Evolutionary conservation across 2,329 filamentous ascomycete genomes (phyloP), one percentile per base, ranked within the genome.

Genomic region (Teratosphaeria pseudoeucalypti): DNA sequence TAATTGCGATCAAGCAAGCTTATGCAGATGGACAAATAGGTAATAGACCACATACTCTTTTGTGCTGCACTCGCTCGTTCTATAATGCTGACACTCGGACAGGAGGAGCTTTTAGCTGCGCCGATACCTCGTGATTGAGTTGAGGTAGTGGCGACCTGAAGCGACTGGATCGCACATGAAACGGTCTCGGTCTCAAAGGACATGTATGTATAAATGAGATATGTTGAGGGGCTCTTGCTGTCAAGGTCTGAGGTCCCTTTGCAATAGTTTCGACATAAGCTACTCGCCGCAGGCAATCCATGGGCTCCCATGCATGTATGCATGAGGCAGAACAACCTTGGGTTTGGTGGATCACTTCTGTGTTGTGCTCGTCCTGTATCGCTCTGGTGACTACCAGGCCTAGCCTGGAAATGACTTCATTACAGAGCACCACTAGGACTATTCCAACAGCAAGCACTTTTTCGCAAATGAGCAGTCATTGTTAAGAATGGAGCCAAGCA

Each of bases 1-100:
- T 82, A 27, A 72, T 78, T 59, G 72, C 78, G 63, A 81, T 83
- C 61, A 78, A 78, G 57, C 71, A 79, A 57, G 79, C 81, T 0
- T 83, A 82, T 66, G 75, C 73, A 3, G 72, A 73, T 55, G 78
- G 77, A 0, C 66, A 72, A 57, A 80, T 81, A 59, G 75, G 75
- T 66, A 56, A 57, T 63, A 60, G 26, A 14, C 27, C 4, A 27
- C 2, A 56, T 11, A 2, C 26, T 1, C 26, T 16, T 16, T 54
- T 43, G 2, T 43, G 37, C 37, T 16, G 12, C 27, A 9, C 12
- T 12, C 12, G 34, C 6, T 34, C 2, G 49, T 12, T 23, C 11
- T 6, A 5, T 27, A n/a, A 29, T 14, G 52, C 59, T 65, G 52
- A 58, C 27, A 26, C 55, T 29, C 12, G 32, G 34, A 9, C 11